Evolutionary conservation across 768 basidiomycete genomes (phyloP), one percentile per base, ranked within the genome.

Genomic region (Pleurotus citrinopileatus): DNA sequence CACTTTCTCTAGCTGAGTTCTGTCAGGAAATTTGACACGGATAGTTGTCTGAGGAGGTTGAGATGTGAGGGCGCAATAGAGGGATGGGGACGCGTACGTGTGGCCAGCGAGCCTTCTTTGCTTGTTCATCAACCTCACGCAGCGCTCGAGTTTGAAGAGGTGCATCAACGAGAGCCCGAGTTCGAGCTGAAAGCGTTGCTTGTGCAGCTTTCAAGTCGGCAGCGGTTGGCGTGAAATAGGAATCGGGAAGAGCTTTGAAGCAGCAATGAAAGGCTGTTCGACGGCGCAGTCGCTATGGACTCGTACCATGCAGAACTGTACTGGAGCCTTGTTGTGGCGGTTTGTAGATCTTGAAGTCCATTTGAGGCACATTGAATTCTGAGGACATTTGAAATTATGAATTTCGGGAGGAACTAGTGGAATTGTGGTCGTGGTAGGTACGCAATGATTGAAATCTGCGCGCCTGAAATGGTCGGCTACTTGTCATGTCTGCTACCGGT

Each of bases 1-100:
- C 0, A 70, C 69, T 60, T 82, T 85, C 70, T 96, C 93, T 12
- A 96, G 75, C 63, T 88, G 85, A 2, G 84, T 90, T 44, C 87
- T 80, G 67, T 95, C 91, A 19, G 83, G 73, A 69, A 95, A 96
- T 61, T 80, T 81, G 59, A 96, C 69, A 17, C 94, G 83, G 60
- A 96, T 89, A 2, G 78, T 88, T 1, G 91, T 91, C 91, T 94
- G 25, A n/a, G 55, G 46, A 37, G 40, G 51, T 51, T 36, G 13
- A 37, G 34, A 27, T 54, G 0, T 50, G 53, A 28, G 25, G 40
- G 34, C 27, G 48, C 8, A 20, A n/a, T 52, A n/a, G 46, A 43
- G 32, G 10, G 19, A 27, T 22, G 15, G 12, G n/a, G 12, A 32
- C 5, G 64, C 78, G 58, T 57, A 92, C 91, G 54, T 76, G 80